phyloP scores from a whole-genome alignment of 768 basidiomycete genomes.

The Lactarius akahatsu region DNA sequence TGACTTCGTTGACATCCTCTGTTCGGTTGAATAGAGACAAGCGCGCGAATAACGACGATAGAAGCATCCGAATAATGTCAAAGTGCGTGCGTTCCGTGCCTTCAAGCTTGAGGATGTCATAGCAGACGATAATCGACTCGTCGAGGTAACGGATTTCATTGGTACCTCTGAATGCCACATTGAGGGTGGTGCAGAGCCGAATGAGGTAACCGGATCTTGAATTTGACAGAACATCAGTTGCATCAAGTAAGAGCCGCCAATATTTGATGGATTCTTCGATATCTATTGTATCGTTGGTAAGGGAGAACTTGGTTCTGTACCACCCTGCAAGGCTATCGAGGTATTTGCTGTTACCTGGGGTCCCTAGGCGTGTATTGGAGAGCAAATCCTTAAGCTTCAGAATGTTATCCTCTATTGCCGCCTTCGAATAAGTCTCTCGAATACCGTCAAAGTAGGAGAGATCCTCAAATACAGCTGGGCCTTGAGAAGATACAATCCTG shows the following conservation, averaged over 20 bases:
- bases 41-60: background rate
- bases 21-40: background rate
- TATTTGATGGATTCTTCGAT: conserved; percentile 4
- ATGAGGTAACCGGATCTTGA: background rate
- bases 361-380: background rate
- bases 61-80: background rate
- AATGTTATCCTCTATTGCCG: background rate
- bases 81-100: background rate
- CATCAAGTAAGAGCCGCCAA: background rate
- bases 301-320: background rate
- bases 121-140: background rate
- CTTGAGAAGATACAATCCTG: background rate
- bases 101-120: background rate
- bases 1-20: background rate
- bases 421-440: background rate
- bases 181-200: no score
- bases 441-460: no score
- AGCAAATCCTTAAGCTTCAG: background rate
- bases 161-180: background rate
- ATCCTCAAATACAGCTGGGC: background rate
- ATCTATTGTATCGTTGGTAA: background rate
- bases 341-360: background rate
- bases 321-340: background rate
- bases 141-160: background rate
- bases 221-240: no score